These are phyloP conservation scores for Umbelopsis sp. DNA, from an alignment of 371 early-diverging fungal species.

Conservation along the genomic window DNA sequence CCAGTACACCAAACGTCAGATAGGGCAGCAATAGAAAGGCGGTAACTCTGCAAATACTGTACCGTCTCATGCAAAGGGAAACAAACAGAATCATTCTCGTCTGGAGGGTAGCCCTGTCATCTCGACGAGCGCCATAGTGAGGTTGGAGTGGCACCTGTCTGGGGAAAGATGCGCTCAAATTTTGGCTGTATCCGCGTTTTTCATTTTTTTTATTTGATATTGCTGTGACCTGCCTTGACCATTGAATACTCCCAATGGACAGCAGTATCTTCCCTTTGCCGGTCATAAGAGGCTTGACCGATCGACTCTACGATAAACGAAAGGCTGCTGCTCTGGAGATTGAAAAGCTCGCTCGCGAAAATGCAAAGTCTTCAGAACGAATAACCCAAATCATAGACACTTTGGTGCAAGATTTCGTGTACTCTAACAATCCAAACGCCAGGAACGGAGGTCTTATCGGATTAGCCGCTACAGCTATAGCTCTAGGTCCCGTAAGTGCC, in stretches of 20 bases:
- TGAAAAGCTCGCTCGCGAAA: conserved; percentile 81
- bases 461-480: conserved; percentile 86
- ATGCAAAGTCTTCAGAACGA: conserved; percentile 55
- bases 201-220: neutral
- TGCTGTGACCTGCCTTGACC: neutral
- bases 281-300: conserved; percentile 66
- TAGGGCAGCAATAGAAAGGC: too few relatives aligned
- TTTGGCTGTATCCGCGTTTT: neutral
- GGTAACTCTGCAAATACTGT: too few relatives aligned
- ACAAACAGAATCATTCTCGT: too few relatives aligned
- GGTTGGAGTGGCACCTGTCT: too few relatives aligned
- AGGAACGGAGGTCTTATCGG: conserved; percentile 93
- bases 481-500: conserved; percentile 68
- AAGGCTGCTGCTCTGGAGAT: conserved; percentile 89
- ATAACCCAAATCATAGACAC: conserved; percentile 69
- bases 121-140: neutral
- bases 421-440: conserved; percentile 76
- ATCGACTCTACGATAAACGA: conserved; percentile 89
- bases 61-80: too few relatives aligned
- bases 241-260: conserved; percentile 29
- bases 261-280: conserved; percentile 35
- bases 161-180: neutral
- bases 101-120: neutral
- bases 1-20: too few relatives aligned
- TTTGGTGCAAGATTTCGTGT: conserved; percentile 82